Conservation (phyloP, 2,329 filamentous ascomycete species). For the Ascochyta pisi region DNA sequence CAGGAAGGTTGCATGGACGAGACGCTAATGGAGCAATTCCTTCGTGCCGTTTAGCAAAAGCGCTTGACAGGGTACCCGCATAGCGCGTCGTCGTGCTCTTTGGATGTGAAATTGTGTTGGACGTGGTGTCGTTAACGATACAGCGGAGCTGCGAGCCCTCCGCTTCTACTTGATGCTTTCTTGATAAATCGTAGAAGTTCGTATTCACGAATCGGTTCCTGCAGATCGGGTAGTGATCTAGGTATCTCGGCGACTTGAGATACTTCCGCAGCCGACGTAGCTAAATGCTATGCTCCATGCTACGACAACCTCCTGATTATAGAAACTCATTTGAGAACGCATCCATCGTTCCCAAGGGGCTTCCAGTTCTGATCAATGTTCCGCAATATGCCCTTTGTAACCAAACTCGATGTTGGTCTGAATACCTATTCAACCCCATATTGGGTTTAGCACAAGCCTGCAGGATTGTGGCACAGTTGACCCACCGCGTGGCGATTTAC, state of each 20-base stretch:
- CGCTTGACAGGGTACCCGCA: background rate
- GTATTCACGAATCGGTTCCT: too few species aligned
- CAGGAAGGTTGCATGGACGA: background rate
- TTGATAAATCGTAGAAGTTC: background rate
- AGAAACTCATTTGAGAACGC: conserved; percentile 7
- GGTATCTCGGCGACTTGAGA: background rate
- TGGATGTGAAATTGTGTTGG: background rate
- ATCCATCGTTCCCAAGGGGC: background rate
- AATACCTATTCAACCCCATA: conserved; percentile 10
- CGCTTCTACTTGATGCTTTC: background rate
- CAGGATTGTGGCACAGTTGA: conserved; percentile 4
- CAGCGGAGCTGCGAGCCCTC: background rate
- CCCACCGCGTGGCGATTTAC: background rate
- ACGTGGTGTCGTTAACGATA: background rate
- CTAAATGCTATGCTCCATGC: background rate
- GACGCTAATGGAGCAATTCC: background rate
- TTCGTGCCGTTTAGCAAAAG: background rate
- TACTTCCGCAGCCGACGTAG: conserved; percentile 2
- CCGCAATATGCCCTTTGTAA: background rate
- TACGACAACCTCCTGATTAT: background rate
- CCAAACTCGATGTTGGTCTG: conserved; percentile 4
- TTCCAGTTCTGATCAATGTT: background rate
- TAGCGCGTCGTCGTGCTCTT: background rate
- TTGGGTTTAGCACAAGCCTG: conserved; percentile 1
- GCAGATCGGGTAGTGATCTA: too few species aligned